Percentiles rank a stretch among this genome's conserved stretches.
These are phyloP conservation scores for Fusarium mangiferae DNA, from an alignment of 2,329 filamentous ascomycete genomes.

Conservation along the genomic window DNA sequence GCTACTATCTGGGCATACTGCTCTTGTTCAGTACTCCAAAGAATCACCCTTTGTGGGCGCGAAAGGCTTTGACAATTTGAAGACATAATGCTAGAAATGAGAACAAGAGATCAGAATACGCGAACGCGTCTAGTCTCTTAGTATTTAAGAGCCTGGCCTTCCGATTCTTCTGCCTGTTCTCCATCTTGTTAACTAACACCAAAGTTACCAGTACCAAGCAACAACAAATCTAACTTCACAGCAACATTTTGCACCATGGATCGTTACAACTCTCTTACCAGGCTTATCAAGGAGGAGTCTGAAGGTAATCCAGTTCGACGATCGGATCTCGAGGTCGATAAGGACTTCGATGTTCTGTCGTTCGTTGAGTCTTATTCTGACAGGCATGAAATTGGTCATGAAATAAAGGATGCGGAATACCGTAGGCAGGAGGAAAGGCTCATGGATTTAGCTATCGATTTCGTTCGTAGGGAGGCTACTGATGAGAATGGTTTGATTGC, in stretches of 20 bases:
- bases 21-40: background rate
- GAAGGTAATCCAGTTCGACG: too few relatives aligned
- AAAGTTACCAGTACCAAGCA: background rate
- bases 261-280: background rate
- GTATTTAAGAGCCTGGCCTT: background rate
- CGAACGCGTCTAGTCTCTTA: too few relatives aligned
- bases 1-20: fast-evolving
- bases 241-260: background rate
- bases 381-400: background rate
- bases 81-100: background rate
- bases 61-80: background rate
- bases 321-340: background rate
- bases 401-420: too few relatives aligned
- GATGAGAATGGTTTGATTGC: background rate
- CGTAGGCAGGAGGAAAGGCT: background rate
- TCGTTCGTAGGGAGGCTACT: background rate
- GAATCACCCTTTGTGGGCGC: background rate
- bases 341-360: background rate
- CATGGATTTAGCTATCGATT: too few relatives aligned
- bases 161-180: too few relatives aligned
- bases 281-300: fast-evolving
- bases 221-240: too few relatives aligned
- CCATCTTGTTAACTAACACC: background rate
- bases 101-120: too few relatives aligned
- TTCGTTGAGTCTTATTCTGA: background rate